phyloP scores from a whole-genome alignment of 306 rosid genomes.

The Prunus salicina region DNA sequence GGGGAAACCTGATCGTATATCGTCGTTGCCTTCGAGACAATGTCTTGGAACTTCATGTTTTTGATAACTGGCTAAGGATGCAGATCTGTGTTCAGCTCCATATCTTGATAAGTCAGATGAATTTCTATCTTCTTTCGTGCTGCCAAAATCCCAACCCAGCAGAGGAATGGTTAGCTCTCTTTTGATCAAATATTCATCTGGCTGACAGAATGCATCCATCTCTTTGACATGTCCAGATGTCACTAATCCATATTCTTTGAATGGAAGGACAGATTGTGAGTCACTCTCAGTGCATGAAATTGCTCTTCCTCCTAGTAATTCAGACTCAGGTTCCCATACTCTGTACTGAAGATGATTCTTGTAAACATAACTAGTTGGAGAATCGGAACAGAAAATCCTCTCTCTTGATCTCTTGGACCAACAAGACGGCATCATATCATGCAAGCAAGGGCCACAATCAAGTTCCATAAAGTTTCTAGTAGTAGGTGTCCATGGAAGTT shows the following conservation, averaged over 20 bases:
- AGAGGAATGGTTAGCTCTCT: constrained; percentile 40
- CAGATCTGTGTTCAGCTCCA: constrained; percentile 20
- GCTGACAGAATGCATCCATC: constrained; percentile 21
- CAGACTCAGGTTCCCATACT: constrained; percentile 34
- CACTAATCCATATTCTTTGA: constrained; percentile 27
- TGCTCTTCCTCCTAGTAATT: constrained; percentile 22
- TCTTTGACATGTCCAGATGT: constrained; percentile 32
- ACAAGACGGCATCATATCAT: constrained; percentile 34
- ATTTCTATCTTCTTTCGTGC: constrained; percentile 21
- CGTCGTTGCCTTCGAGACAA: constrained; percentile 35
- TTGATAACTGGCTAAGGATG: constrained; percentile 31
- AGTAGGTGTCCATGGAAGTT: constrained; percentile 30
- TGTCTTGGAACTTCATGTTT: constrained; percentile 32
- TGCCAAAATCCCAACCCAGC: constrained; percentile 41
- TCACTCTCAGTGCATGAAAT: constrained; percentile 30
- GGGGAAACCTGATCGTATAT: constrained; percentile 27
- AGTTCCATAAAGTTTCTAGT: constrained; percentile 34
- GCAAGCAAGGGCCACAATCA: constrained; percentile 34
- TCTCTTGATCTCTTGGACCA: constrained; percentile 32
- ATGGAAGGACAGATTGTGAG: constrained; percentile 24
- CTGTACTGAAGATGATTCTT: constrained; percentile 28
- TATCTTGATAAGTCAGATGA: constrained; percentile 22
- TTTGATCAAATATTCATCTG: constrained; percentile 19
- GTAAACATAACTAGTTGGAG: constrained; percentile 29
- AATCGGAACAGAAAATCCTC: constrained; percentile 27